Evolutionary conservation across 148 eudicot species (phyloP).

Genomic region (Rhododendron griersonianum): DNA sequence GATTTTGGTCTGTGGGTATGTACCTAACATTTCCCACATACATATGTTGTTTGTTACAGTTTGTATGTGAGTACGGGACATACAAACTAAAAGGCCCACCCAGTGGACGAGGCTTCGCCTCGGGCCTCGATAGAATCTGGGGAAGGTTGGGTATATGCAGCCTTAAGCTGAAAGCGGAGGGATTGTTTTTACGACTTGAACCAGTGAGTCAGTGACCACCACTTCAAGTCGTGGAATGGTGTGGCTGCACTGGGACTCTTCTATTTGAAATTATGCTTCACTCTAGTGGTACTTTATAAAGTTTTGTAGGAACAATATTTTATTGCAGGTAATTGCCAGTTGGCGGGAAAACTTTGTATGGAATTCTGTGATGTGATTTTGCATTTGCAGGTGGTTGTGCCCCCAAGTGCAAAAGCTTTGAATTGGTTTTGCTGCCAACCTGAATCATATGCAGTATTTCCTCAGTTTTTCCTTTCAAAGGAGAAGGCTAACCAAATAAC

Average conservation of each 20-base stretch:
- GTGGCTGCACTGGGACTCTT: background rate
- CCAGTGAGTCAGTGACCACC: no score
- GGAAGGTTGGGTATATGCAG: no score
- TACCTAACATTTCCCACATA: no score
- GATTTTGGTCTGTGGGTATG: no score
- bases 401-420: constrained; percentile 73
- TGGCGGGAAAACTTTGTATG: background rate
- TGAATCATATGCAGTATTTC: constrained; percentile 57
- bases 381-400: constrained; percentile 65
- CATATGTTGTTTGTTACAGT: no score
- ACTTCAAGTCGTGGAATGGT: background rate
- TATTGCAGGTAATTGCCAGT: background rate
- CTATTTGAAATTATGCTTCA: background rate
- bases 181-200: no score
- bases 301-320: background rate
- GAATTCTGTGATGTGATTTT: background rate
- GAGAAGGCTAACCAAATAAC: constrained; percentile 35
- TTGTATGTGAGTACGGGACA: no score
- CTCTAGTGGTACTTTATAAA: background rate
- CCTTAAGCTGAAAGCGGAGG: no score
- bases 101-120: no score
- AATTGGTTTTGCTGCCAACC: constrained; percentile 76
- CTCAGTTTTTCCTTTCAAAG: constrained; percentile 70
- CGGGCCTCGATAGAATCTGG: no score
- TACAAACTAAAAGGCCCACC: no score